phyloP scores from a whole-genome alignment of 345 rosid genomes.

The Turritis glabra region DNA sequence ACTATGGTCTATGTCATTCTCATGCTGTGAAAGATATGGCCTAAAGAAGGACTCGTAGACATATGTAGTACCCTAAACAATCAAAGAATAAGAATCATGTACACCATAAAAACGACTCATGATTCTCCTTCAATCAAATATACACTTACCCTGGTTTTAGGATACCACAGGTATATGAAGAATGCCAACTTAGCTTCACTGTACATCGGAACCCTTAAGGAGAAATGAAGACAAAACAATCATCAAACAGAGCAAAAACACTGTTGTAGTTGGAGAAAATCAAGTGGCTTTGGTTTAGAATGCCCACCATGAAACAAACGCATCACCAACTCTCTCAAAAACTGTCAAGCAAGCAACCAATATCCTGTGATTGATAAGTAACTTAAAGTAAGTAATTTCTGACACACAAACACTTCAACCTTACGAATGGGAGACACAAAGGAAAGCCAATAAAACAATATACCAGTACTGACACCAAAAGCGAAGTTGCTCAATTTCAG shows the following conservation, averaged over 20 bases:
- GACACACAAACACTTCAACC: neutral
- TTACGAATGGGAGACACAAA: neutral
- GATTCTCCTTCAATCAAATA: neutral
- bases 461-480: constrained; percentile 94
- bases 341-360: constrained; percentile 68
- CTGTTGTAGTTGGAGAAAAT: neutral
- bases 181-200: constrained; percentile 80
- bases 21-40: constrained; percentile 59
- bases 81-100: neutral
- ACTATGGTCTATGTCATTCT: constrained; percentile 61
- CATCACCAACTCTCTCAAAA: constrained; percentile 71
- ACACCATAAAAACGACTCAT: neutral
- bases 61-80: constrained; percentile 56
- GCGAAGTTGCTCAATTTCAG: constrained; percentile 55
- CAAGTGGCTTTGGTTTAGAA: neutral
- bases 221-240: constrained; percentile 25
- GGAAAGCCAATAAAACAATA: neutral
- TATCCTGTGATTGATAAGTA: constrained; percentile 51
- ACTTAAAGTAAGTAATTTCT: neutral
- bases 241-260: neutral
- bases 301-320: constrained; percentile 66
- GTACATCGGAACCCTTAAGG: constrained; percentile 75
- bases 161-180: constrained; percentile 75
- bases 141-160: constrained; percentile 62
- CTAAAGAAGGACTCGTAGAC: constrained; percentile 57